Evolutionary conservation across 768 basidiomycete genomes (phyloP).

Genomic region (Psilocybe tampanensis): DNA sequence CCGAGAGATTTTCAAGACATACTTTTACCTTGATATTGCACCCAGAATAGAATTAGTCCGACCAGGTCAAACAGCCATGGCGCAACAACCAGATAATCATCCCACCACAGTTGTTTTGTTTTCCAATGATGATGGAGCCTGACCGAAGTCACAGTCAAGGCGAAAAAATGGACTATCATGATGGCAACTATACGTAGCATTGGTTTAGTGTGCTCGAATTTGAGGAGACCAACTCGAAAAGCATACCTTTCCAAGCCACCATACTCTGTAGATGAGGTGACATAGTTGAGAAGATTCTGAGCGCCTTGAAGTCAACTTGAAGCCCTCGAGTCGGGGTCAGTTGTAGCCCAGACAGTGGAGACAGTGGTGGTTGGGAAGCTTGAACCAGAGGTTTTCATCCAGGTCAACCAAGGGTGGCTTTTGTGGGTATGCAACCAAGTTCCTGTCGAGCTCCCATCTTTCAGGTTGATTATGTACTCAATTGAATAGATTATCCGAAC

Average conservation of each 20-base stretch:
- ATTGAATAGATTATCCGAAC: too few relatives aligned
- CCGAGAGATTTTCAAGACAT: too few relatives aligned
- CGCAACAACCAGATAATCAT: slow-evolving; percentile 22
- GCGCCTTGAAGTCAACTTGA: neutral
- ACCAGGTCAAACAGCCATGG: slow-evolving; percentile 14
- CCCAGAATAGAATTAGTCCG: slow-evolving; percentile 14
- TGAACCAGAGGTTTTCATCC: too few relatives aligned
- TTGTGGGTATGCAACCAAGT: too few relatives aligned
- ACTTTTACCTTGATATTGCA: slow-evolving; percentile 9
- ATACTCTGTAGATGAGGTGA: slow-evolving; percentile 6
- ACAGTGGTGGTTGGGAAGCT: too few relatives aligned
- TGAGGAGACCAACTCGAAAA: neutral
- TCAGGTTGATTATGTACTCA: too few relatives aligned
- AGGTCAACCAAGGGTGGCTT: too few relatives aligned
- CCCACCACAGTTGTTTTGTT: slow-evolving; percentile 23
- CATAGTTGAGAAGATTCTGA: neutral
- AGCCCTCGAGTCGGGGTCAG: too few relatives aligned
- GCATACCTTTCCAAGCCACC: slow-evolving; percentile 17
- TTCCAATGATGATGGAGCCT: slow-evolving; percentile 18
- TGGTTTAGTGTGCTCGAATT: neutral
- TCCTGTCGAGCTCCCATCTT: too few relatives aligned
- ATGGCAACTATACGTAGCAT: slow-evolving; percentile 7
- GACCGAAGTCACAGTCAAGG: slow-evolving; percentile 16
- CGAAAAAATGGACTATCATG: slow-evolving; percentile 18
- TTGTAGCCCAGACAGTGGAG: too few relatives aligned